phyloP scores from a whole-genome alignment of 441 rosid genomes.

The Pelargonium citronellum region DNA sequence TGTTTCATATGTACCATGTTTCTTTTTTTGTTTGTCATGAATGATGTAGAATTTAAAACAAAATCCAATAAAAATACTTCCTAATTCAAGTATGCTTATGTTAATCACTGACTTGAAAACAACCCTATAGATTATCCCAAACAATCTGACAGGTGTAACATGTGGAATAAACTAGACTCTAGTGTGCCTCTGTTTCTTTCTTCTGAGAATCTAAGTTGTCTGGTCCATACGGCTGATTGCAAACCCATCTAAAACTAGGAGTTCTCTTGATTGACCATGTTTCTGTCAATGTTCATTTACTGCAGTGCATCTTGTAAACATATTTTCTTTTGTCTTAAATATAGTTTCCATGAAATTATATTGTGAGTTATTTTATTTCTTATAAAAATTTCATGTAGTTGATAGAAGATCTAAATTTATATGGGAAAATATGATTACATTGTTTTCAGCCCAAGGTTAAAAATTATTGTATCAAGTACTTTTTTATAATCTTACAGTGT shows the following conservation, averaged over 20 bases:
- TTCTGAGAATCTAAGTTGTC: neutral
- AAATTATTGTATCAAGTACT: neutral
- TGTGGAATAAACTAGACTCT: neutral
- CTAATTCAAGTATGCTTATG: neutral
- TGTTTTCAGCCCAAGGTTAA: neutral
- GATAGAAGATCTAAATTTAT: neutral
- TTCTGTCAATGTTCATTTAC: neutral
- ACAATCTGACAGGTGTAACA: neutral
- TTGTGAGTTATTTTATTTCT: neutral
- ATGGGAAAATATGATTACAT: neutral
- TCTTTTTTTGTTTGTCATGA: neutral
- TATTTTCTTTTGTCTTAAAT: neutral
- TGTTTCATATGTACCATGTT: conserved; percentile 12
- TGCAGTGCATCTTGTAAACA: neutral
- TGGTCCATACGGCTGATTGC: neutral
- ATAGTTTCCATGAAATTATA: neutral
- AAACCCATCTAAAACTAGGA: neutral
- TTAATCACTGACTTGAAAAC: neutral
- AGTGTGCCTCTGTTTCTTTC: neutral
- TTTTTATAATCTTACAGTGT: neutral
- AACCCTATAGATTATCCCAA: neutral
- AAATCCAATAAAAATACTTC: neutral
- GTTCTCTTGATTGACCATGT: neutral
- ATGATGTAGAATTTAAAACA: neutral
- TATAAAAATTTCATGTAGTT: neutral